Base-by-base conservation (phyloP, 2,329 filamentous ascomycete species). In the Periconia digitata region DNA sequence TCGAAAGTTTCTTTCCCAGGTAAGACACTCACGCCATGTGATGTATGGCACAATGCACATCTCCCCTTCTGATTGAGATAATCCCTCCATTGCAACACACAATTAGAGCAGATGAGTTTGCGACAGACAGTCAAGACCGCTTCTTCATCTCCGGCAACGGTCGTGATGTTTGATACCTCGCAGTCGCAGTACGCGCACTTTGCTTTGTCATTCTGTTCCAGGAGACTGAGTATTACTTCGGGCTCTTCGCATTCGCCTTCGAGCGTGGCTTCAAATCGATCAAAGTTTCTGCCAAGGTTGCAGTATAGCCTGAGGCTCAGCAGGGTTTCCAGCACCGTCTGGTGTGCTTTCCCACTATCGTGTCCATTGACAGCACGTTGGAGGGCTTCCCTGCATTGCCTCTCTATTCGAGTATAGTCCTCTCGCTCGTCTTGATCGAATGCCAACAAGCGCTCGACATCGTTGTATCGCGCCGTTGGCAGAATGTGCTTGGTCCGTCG, bases 231-330 rank as follows among this genome's bases (percentile, higher is more conserved):
- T 13, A 32, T 10, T 13, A 32, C n/a, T 32, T 32, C 27, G 27
- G n/a, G n/a, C n/a, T 32, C 27, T 13, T 32, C 27, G 4, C 10
- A 32, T 15, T 32, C 27, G n/a, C n/a, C n/a, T n/a, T n/a, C n/a
- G n/a, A n/a, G n/a, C n/a, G n/a, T n/a, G n/a, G n/a, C n/a, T 32
- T 12, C n/a, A 32, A 15, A 13, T 32, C 27, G 12, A 10, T 32
- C 21, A 4, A 45, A 35, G 13, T 42, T 41, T 21, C 3, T 39
- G 12, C 46, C 46, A 18, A 55, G 53, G 39, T 65, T 64, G 47
- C 62, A 68, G 43, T 63, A 64, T 5, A 66, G 52, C 10, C 64
- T 60, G n/a, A 64, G 43, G 21, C 48, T 49, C 4, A 66, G 47
- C 1, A 66, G 15, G 13, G 52, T 45, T 15, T 53, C 44, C 3